These are phyloP conservation scores for Trichoderma hamatum DNA, from an alignment of 2,329 filamentous ascomycete genomes.

Conservation along the genomic window DNA sequence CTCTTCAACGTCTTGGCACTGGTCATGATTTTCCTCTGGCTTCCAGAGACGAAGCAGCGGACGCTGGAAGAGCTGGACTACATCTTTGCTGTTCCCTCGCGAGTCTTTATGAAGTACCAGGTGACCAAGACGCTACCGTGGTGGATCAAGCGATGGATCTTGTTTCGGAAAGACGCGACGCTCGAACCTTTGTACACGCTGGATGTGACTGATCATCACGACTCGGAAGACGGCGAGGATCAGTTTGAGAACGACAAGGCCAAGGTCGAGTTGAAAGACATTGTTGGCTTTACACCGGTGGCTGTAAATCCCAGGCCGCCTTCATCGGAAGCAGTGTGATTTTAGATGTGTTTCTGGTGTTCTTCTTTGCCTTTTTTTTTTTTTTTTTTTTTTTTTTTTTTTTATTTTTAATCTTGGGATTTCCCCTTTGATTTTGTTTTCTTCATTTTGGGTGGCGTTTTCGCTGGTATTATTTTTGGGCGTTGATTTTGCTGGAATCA, in stretches of 20 bases:
- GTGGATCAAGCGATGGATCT: conserved; percentile 61
- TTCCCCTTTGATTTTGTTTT: background rate
- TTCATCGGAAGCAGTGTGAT: background rate
- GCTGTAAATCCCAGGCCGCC: conserved; percentile 25
- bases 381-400: background rate
- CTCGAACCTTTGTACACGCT: conserved; percentile 50
- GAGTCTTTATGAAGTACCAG: conserved; percentile 61
- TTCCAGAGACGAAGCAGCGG: conserved; percentile 63
- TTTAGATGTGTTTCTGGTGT: background rate
- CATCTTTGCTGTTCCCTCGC: conserved; percentile 62
- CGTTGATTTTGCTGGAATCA: conserved; percentile 3
- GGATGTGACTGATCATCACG: conserved; percentile 42
- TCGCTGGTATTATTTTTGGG: conserved; percentile 2
- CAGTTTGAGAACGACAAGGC: conserved; percentile 45
- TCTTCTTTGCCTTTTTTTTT: background rate
- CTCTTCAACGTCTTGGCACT: conserved; percentile 59
- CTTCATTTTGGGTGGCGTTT: background rate
- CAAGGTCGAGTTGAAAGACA: conserved; percentile 45
- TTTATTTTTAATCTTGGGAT: too few relatives aligned
- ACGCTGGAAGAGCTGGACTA: conserved; percentile 61
- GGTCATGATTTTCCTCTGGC: conserved; percentile 58
- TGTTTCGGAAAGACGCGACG: conserved; percentile 50
- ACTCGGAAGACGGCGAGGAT: conserved; percentile 37
- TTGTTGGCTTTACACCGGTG: conserved; percentile 37
- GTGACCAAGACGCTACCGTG: conserved; percentile 59